Percentiles rank a stretch among this genome's conserved stretches.
Conservation (phyloP, 2,329 filamentous ascomycete species). For the Tolypocladium amazonense region DNA sequence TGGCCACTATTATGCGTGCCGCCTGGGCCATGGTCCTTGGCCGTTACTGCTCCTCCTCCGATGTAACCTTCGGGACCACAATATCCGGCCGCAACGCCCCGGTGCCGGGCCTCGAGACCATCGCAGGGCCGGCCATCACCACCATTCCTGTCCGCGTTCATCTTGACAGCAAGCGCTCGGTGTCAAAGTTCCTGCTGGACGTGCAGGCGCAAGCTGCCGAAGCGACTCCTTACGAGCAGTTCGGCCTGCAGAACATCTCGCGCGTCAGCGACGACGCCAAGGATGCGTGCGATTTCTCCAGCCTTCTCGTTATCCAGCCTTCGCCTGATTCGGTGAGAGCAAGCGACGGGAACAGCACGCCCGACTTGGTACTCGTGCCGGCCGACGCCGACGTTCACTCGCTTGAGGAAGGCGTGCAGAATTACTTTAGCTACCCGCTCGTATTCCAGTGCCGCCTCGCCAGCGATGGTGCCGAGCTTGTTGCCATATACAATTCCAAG, state of each 20-base stretch:
- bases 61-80: slow-evolving; percentile 15
- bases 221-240: slow-evolving; percentile 8
- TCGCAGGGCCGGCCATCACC: slow-evolving; percentile 16
- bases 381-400: background rate
- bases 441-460: background rate
- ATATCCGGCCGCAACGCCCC: slow-evolving; percentile 17
- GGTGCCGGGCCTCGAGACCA: slow-evolving; percentile 14
- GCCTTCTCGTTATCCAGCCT: slow-evolving; percentile 15
- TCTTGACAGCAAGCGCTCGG: slow-evolving; percentile 2
- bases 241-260: slow-evolving; percentile 10
- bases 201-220: slow-evolving; percentile 2
- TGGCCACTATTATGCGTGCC: slow-evolving; percentile 11
- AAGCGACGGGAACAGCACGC: too few species aligned
- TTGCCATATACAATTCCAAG: background rate
- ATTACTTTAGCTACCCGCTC: slow-evolving; percentile 1
- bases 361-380: background rate
- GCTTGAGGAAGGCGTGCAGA: background rate
- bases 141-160: slow-evolving; percentile 16
- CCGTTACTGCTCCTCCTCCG: slow-evolving; percentile 7
- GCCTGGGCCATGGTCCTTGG: slow-evolving; percentile 15
- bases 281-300: slow-evolving; percentile 15
- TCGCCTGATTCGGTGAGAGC: background rate
- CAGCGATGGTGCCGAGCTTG: background rate
- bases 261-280: slow-evolving; percentile 6
- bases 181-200: slow-evolving; percentile 8